A percentile compares a stretch with the other conserved stretches of the same genome.
Conservation (phyloP, 2,329 filamentous ascomycete genomes). For the Tolypocladium inflatum region DNA sequence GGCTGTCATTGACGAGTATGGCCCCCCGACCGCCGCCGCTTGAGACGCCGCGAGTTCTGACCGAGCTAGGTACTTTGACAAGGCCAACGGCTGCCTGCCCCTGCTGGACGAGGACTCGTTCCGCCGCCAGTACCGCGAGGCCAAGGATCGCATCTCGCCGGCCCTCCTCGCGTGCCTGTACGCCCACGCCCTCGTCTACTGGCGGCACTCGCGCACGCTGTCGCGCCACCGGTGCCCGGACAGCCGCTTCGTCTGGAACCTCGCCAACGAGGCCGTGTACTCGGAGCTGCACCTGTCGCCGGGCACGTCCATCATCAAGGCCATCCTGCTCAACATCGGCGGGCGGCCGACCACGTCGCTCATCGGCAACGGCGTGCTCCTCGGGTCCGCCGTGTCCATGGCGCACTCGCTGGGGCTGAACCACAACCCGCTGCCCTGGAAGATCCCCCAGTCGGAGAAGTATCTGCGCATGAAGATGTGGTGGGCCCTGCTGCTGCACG, state of each 20-base stretch:
- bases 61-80: conserved; percentile 37
- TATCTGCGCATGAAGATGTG: conserved; percentile 41
- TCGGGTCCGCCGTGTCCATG: conserved; percentile 41
- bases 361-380: conserved; percentile 43
- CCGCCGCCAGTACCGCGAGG: conserved; percentile 32
- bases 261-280: conserved; percentile 49
- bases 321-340: conserved; percentile 48
- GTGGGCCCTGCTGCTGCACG: conserved; percentile 46
- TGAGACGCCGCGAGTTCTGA: not conserved
- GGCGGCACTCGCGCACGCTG: conserved; percentile 37
- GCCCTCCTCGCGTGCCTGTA: conserved; percentile 48
- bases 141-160: conserved; percentile 41
- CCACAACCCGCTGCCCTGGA: conserved; percentile 41
- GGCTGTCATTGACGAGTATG: conserved; percentile 39
- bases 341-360: conserved; percentile 52
- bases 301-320: conserved; percentile 47
- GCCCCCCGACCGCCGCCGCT: not conserved
- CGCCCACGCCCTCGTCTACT: conserved; percentile 48
- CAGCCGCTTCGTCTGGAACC: conserved; percentile 51
- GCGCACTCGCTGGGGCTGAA: conserved; percentile 46
- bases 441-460: conserved; percentile 41
- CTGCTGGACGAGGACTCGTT: conserved; percentile 48
- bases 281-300: conserved; percentile 50
- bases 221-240: conserved; percentile 42
- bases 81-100: conserved; percentile 51